Evolutionary conservation across 192 early-diverging fungal species (phyloP).

Genomic region (Linnemannia hyalina): DNA sequence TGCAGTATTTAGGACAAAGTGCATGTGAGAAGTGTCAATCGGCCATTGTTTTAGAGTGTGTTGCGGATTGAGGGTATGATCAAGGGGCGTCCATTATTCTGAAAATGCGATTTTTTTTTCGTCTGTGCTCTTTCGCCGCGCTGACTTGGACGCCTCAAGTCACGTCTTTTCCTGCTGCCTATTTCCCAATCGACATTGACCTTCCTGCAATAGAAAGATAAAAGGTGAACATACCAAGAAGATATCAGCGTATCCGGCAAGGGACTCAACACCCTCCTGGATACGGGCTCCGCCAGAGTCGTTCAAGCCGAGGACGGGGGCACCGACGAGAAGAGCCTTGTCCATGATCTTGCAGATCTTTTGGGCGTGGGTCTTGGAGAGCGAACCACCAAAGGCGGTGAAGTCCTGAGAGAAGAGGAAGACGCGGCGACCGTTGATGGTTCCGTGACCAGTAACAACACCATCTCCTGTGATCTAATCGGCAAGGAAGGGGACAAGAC

Average conservation of each 20-base stretch:
- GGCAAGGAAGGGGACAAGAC: not conserved
- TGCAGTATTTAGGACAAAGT: too few relatives aligned
- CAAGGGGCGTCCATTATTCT: not conserved
- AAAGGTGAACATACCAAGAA: slow-evolving; percentile 71
- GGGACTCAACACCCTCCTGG: slow-evolving; percentile 96
- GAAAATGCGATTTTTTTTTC: too few relatives aligned
- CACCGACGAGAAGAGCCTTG: slow-evolving; percentile 90
- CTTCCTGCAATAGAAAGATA: not conserved
- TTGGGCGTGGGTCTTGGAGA: slow-evolving; percentile 89
- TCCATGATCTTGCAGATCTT: slow-evolving; percentile 98
- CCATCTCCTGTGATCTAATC: slow-evolving; percentile 91
- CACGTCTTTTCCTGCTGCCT: not conserved
- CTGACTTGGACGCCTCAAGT: not conserved
- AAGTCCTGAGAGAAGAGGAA: slow-evolving; percentile 96
- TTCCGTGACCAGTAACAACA: slow-evolving; percentile 96
- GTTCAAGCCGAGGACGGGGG: slow-evolving; percentile 96
- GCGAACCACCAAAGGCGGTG: slow-evolving; percentile 91
- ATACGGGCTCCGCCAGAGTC: slow-evolving; percentile 98
- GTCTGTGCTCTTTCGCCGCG: not conserved
- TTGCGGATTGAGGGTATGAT: not conserved
- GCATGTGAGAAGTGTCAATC: not conserved
- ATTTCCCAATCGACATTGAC: not conserved
- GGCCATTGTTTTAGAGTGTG: not conserved
- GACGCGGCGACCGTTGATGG: slow-evolving; percentile 90
- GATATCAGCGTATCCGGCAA: slow-evolving; percentile 97